These are phyloP conservation scores for Capsella bursapastoris DNA, from an alignment of 345 rosid species.

Conservation along the genomic window DNA sequence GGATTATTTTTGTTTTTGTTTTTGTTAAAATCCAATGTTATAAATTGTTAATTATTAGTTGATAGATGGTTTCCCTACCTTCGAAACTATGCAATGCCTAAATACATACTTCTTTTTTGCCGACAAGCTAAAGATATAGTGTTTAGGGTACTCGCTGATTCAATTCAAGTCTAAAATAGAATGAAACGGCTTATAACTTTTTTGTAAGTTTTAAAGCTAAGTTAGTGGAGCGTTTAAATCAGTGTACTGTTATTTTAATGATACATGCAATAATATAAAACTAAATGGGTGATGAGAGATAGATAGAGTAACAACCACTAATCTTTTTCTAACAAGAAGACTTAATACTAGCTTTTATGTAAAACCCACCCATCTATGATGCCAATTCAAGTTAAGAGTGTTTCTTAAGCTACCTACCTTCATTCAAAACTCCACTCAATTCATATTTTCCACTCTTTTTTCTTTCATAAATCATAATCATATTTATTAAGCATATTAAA, in stretches of 20 bases:
- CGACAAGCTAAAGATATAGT: background rate
- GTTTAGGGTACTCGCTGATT: background rate
- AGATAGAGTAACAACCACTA: conserved; percentile 23
- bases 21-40: conserved; percentile 33
- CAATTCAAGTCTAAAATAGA: background rate
- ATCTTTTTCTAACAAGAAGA: conserved; percentile 4
- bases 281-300: conserved; percentile 8
- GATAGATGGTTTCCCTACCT: background rate
- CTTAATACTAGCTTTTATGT: background rate
- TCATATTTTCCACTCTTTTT: background rate
- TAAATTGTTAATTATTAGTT: conserved; percentile 35
- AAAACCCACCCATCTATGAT: conserved; percentile 13
- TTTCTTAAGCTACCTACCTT: conserved; percentile 26
- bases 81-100: conserved; percentile 16
- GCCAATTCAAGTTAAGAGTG: conserved; percentile 26
- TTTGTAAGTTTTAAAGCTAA: conserved; percentile 6
- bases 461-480: conserved; percentile 5
- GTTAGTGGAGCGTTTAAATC: conserved; percentile 34
- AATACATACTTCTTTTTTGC: background rate
- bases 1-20: conserved; percentile 5
- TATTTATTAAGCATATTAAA: background rate
- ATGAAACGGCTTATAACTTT: background rate
- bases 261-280: conserved; percentile 5
- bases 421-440: conserved; percentile 16
- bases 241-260: background rate